phyloP scores from a whole-genome alignment of 2,329 filamentous ascomycete species.

The Cordyceps farinosa region DNA sequence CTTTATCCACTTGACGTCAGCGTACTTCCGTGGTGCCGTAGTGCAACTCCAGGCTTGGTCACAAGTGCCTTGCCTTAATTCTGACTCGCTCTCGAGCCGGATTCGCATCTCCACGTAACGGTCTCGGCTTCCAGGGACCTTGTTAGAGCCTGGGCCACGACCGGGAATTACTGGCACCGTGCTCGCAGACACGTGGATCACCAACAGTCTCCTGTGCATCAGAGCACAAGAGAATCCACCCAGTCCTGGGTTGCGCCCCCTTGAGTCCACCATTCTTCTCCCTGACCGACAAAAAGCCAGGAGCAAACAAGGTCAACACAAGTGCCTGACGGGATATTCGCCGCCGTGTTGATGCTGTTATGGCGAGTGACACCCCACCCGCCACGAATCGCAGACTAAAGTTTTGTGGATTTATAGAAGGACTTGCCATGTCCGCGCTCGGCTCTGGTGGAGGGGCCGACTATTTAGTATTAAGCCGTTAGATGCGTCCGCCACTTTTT shows the following conservation, averaged over 20 bases:
- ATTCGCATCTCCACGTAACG: slow-evolving; percentile 11
- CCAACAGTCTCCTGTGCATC: background rate
- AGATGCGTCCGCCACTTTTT: background rate
- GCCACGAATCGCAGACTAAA: slow-evolving; percentile 4
- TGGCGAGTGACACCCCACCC: slow-evolving; percentile 1
- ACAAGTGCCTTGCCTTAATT: background rate
- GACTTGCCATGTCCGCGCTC: background rate
- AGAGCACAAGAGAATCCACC: slow-evolving; percentile 1
- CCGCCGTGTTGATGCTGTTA: background rate
- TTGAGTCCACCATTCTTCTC: background rate
- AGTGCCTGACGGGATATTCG: background rate
- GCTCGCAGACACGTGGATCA: background rate
- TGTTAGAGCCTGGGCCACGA: background rate
- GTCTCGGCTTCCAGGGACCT: slow-evolving; percentile 15
- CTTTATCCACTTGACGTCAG: slow-evolving; percentile 17
- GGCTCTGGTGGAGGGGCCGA: slow-evolving; percentile 7
- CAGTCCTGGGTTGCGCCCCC: background rate
- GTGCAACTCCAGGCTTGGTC: background rate
- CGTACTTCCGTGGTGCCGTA: background rate
- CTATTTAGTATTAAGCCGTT: background rate
- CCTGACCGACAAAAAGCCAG: background rate
- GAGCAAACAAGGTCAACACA: background rate
- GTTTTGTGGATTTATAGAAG: slow-evolving; percentile 1
- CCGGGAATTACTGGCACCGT: background rate
- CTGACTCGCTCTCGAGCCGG: slow-evolving; percentile 7